A percentile compares a stretch with the other conserved stretches of the same genome.
These are phyloP conservation scores for Chlorella sp. DNA, from an alignment of 139 green algal species.

Conservation along the genomic window DNA sequence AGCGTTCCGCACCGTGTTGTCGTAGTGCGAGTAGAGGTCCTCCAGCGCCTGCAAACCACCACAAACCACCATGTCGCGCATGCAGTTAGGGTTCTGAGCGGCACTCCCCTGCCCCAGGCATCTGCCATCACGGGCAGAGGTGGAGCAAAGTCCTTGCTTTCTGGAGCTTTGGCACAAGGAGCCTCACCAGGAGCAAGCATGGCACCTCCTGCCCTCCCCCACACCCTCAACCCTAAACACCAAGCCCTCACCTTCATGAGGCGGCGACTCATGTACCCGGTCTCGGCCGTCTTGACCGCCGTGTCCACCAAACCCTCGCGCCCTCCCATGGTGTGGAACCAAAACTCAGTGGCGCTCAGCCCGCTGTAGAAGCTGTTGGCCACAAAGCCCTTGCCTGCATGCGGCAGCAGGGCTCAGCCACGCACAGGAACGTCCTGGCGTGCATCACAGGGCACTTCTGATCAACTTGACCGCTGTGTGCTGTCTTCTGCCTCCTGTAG, in stretches of 20 bases:
- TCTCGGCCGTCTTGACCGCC: slow-evolving; percentile 98
- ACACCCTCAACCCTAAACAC: no score
- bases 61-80: no score
- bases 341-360: slow-evolving; percentile 95
- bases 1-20: slow-evolving; percentile 88
- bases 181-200: no score
- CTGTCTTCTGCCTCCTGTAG: no score
- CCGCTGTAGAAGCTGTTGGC: slow-evolving; percentile 93
- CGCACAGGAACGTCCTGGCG: no score
- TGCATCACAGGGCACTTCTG: no score
- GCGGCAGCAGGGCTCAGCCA: neutral
- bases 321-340: slow-evolving; percentile 99
- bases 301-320: slow-evolving; percentile 96
- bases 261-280: slow-evolving; percentile 95
- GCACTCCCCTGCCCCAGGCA: neutral
- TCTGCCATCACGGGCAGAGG: no score
- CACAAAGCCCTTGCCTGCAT: slow-evolving; percentile 92
- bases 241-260: slow-evolving; percentile 94
- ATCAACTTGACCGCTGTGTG: no score
- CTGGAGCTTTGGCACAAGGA: no score
- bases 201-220: no score
- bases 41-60: slow-evolving; percentile 64
- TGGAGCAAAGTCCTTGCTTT: no score
- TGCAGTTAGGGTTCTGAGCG: no score
- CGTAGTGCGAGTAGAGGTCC: slow-evolving; percentile 92